Percentiles rank a stretch among this genome's conserved stretches.
Evolutionary conservation across 345 rosid species (phyloP).

Genomic region (Mallotus nudiflorus): DNA sequence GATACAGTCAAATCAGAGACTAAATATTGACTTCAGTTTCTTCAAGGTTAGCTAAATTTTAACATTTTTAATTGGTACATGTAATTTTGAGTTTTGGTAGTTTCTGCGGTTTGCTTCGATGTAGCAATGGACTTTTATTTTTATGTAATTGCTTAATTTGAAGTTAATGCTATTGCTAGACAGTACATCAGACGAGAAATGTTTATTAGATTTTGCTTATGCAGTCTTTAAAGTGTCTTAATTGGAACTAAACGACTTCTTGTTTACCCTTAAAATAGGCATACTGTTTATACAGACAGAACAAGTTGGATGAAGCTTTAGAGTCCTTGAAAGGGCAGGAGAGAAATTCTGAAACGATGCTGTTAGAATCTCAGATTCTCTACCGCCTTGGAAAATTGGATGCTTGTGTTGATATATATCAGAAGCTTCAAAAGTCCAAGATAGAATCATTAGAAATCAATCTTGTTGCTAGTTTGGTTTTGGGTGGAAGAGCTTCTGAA

Average conservation of each 20-base stretch:
- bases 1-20: conserved; percentile 47
- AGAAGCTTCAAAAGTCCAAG: conserved; percentile 54
- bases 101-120: too few relatives aligned
- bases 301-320: conserved; percentile 78
- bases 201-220: background rate
- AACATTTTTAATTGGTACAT: too few relatives aligned
- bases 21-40: conserved; percentile 58
- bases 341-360: conserved; percentile 48
- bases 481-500: conserved; percentile 74
- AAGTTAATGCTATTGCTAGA: background rate
- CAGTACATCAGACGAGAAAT: too few relatives aligned
- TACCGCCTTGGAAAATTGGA: conserved; percentile 76
- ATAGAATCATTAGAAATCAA: conserved; percentile 66
- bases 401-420: conserved; percentile 66
- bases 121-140: too few relatives aligned
- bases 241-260: background rate
- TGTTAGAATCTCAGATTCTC: conserved; percentile 83
- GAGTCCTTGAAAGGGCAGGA: conserved; percentile 54
- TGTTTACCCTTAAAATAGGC: conserved; percentile 44
- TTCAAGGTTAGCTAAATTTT: conserved; percentile 47
- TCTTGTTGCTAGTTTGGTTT: conserved; percentile 68
- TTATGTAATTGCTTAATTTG: too few relatives aligned
- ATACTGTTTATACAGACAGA: conserved; percentile 87
- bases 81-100: too few relatives aligned
- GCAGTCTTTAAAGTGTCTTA: background rate